Percentiles rank a stretch among this genome's conserved stretches.
These are phyloP conservation scores for Lanmaoa rubissima DNA, from an alignment of 768 basidiomycete species.

Conservation along the genomic window DNA sequence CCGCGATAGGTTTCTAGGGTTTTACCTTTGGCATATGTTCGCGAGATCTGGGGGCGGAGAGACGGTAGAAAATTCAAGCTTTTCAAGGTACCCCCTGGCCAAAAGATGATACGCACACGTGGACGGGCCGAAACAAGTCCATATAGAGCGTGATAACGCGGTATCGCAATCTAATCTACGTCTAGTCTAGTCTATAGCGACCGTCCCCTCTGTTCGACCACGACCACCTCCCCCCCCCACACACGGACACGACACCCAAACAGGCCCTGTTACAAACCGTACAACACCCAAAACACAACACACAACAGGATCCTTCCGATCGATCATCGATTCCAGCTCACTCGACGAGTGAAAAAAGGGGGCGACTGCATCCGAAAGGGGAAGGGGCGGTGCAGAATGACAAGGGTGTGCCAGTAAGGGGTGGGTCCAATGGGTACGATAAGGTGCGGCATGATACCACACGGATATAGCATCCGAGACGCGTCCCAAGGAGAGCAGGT, in stretches of 20 bases:
- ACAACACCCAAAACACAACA: conserved; percentile 5
- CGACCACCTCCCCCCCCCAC: not conserved
- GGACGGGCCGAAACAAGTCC: too few relatives aligned
- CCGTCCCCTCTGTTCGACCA: not conserved
- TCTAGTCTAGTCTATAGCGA: not conserved
- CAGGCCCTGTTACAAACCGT: not conserved
- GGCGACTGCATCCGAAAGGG: not conserved
- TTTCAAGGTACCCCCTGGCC: too few relatives aligned
- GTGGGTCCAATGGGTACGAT: not conserved
- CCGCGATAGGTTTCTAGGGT: not conserved
- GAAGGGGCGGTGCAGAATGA: not conserved
- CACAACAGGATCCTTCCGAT: conserved; percentile 1
- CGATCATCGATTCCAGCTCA: conserved; percentile 6
- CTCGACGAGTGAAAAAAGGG: not conserved
- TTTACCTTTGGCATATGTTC: not conserved
- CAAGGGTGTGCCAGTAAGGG: not conserved
- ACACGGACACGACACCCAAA: not conserved
- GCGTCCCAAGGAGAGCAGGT: not conserved
- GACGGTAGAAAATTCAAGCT: too few relatives aligned
- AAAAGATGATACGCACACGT: too few relatives aligned
- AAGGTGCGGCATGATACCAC: not conserved
- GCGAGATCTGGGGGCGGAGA: too few relatives aligned
- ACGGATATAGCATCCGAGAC: conserved; percentile 4
- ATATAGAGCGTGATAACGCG: not conserved
- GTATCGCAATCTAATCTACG: not conserved